These are phyloP conservation scores for Tulasnella sp. DNA, from an alignment of 768 basidiomycete species.

Conservation along the genomic window DNA sequence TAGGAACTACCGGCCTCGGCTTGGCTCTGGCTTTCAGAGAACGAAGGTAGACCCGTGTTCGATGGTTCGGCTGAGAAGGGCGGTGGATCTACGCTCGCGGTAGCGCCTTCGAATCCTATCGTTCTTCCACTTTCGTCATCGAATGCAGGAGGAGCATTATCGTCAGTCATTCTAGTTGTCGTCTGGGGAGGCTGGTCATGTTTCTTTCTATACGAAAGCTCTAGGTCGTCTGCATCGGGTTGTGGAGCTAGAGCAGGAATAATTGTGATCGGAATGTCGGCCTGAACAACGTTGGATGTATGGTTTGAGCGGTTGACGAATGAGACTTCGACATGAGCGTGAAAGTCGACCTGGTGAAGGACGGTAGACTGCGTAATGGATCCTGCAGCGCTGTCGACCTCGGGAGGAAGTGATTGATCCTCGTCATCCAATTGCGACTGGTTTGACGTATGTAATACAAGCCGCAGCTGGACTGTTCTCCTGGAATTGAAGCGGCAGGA, in stretches of 20 bases:
- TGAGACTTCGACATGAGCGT: constrained; percentile 65
- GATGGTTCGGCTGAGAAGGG: constrained; percentile 33
- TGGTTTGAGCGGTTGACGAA: constrained; percentile 60
- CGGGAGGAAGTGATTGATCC: constrained; percentile 43
- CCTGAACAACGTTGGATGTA: constrained; percentile 32
- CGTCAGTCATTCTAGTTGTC: constrained; percentile 67
- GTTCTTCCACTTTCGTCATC: constrained; percentile 53
- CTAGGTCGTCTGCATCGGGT: constrained; percentile 52
- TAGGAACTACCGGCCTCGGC: constrained; percentile 41
- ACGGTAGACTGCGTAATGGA: constrained; percentile 78
- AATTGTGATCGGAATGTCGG: constrained; percentile 61
- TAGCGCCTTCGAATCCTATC: constrained; percentile 46
- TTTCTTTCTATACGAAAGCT: constrained; percentile 79
- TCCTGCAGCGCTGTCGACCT: constrained; percentile 47
- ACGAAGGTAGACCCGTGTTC: constrained; percentile 49
- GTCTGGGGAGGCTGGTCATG: constrained; percentile 73
- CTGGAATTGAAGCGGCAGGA: constrained; percentile 84
- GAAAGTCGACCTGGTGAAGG: constrained; percentile 77
- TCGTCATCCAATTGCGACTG: constrained; percentile 43
- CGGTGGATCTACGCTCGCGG: constrained; percentile 56
- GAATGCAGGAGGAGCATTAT: constrained; percentile 72
- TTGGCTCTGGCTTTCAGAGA: constrained; percentile 68
- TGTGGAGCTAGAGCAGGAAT: constrained; percentile 74
- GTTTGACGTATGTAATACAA: constrained; percentile 60
- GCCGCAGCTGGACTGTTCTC: constrained; percentile 67